A percentile compares a stretch with the other conserved stretches of the same genome.
Evolutionary conservation across 1,139 yeast species (phyloP).

Genomic region (Kodamaea fungicola): DNA sequence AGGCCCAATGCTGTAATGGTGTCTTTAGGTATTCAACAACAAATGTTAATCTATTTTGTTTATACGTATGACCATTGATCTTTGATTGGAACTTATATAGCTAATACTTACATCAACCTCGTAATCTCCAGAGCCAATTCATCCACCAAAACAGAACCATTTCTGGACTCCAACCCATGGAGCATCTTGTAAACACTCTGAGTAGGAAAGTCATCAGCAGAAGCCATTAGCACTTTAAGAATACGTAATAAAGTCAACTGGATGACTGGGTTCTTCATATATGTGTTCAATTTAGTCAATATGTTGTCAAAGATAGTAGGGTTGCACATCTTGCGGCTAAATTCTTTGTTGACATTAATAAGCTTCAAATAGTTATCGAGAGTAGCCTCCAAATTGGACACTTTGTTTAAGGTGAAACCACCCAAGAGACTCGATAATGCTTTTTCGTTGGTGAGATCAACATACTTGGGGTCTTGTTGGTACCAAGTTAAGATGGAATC

Average conservation of each 20-base stretch:
- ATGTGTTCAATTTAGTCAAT: constrained; percentile 23
- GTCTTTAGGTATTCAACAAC: no score
- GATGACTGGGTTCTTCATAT: constrained; percentile 34
- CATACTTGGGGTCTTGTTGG: constrained; percentile 23
- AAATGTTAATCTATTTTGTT: no score
- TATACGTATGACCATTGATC: no score
- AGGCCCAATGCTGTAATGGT: no score
- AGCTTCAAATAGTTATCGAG: constrained; percentile 39
- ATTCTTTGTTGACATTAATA: constrained; percentile 17
- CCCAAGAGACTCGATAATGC: constrained; percentile 27
- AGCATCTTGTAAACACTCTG: constrained; percentile 12
- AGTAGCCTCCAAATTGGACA: constrained; percentile 40
- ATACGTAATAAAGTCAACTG: constrained; percentile 35
- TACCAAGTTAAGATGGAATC: constrained; percentile 52
- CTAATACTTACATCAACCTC: constrained; percentile 1
- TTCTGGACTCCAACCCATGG: constrained; percentile 18
- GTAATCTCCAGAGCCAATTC: constrained; percentile 32
- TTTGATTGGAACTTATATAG: no score
- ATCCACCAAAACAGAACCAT: constrained; percentile 34
- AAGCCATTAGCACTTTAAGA: constrained; percentile 21
- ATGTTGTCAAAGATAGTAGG: constrained; percentile 28
- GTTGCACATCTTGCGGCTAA: constrained; percentile 25
- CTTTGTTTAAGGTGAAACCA: constrained; percentile 39
- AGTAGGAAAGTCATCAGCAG: constrained; percentile 8
- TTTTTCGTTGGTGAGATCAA: constrained; percentile 23